phyloP scores from a whole-genome alignment of 768 basidiomycete species.

The Hysterangium stoloniferum region DNA sequence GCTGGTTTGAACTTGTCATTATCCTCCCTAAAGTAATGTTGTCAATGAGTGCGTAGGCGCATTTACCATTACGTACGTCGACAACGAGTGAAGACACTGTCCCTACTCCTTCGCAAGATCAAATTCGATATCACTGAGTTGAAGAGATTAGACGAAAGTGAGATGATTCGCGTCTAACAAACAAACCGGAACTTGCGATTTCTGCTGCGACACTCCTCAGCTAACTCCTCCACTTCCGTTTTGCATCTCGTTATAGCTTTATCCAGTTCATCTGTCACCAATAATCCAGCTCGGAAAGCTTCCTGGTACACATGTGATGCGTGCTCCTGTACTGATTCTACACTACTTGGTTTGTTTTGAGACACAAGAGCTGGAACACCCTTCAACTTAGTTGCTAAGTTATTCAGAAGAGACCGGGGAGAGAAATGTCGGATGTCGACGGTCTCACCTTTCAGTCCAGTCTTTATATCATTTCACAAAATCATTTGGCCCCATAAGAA shows the following conservation, averaged over 20 bases:
- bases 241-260: constrained; percentile 40
- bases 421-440: no score
- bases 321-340: no score
- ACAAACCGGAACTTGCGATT: constrained; percentile 46
- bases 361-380: no score
- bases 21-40: neutral
- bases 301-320: constrained; percentile 9
- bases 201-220: constrained; percentile 35
- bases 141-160: neutral
- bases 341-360: no score
- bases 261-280: constrained; percentile 39
- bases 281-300: constrained; percentile 27
- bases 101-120: constrained; percentile 38
- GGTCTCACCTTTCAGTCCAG: no score
- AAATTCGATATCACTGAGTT: constrained; percentile 53
- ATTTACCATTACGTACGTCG: no score
- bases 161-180: constrained; percentile 7
- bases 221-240: constrained; percentile 36
- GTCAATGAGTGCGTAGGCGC: no score
- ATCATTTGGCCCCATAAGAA: no score
- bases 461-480: no score
- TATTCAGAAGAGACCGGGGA: no score
- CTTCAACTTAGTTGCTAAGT: no score
- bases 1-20: constrained; percentile 23
- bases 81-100: constrained; percentile 35